Conservation (phyloP, 352 stramenopile species). For the Phytophthora colocasiae region DNA sequence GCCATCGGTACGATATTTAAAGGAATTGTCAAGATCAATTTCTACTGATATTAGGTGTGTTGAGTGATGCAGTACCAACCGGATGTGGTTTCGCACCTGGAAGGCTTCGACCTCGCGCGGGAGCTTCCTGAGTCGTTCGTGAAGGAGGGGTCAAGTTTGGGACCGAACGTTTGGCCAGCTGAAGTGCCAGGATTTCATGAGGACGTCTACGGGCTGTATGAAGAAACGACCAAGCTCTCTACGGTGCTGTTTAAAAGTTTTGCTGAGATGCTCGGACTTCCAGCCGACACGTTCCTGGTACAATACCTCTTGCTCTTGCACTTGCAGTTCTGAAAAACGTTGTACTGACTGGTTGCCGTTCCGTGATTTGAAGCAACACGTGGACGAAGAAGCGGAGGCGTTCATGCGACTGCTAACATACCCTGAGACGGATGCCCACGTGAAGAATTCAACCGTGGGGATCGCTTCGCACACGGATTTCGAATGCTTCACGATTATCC, state of each 20-base stretch:
- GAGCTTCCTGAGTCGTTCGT: conserved; percentile 64
- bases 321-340: conserved; percentile 3
- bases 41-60: neutral
- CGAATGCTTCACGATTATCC: conserved; percentile 88
- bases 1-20: conserved; percentile 58
- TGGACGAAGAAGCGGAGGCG: conserved; percentile 69
- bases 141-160: conserved; percentile 70
- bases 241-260: conserved; percentile 76
- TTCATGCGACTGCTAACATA: conserved; percentile 86
- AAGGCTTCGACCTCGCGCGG: conserved; percentile 78
- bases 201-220: conserved; percentile 79
- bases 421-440: conserved; percentile 49
- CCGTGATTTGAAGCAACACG: conserved; percentile 61
- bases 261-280: conserved; percentile 79
- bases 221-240: conserved; percentile 74
- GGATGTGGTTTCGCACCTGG: conserved; percentile 76
- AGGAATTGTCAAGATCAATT: neutral
- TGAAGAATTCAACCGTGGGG: conserved; percentile 74
- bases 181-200: conserved; percentile 68
- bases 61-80: conserved; percentile 64
- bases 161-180: conserved; percentile 76
- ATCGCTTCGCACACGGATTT: conserved; percentile 89
- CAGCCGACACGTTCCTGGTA: conserved; percentile 69
- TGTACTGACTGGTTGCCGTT: conserved; percentile 21
- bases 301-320: conserved; percentile 1